Evolutionary conservation across 768 basidiomycete genomes (phyloP), one percentile per base, ranked within the genome.

Genomic region (Boletellus emodensis): DNA sequence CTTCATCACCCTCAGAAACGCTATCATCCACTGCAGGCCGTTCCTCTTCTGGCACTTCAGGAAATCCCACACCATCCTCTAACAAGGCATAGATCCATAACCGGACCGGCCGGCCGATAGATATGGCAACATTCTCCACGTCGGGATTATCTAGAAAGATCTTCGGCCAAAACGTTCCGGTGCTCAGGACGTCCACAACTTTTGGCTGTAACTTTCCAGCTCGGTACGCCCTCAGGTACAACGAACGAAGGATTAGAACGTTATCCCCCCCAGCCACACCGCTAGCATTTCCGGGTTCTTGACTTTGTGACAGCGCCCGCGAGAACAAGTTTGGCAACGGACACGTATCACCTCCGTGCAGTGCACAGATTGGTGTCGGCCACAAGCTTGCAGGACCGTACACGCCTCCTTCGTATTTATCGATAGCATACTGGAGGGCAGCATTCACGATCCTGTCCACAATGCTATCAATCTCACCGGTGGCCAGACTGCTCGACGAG

Each of bases 71-170:
- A 15, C 77, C 79, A 57, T 84, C 80, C 44, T 87, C 82, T 37
- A 91, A 60, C 22, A 90, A 71, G 0, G 87, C 75, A 61, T 87
- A 86, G 28, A 76, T 69, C 84, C 84, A 88, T 44, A 70, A 62
- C 14, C 85, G 76, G 42, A 90, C 75, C 1, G 80, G 79, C 28
- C 82, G 68, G 5, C 83, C 82, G 12, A 90, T 77, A 47, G 77
- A 83, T 49, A 80, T 69, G 17, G 79, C 71, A 11, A 85, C 83
- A 1, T 80, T 81, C 62, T 89, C 86, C 28, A 77, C 44, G 64
- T 92, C 89, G 0, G 90, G 90, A 56, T 83, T 78, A 53, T 92
- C 90, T 17, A 92, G 75, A 63, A 88, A 90, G n/a, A 83, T 62
- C 32, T 75, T 71, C 5, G 85, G 81, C 86, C 87, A 91, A 50